Evolutionary conservation across 306 rosid genomes (phyloP).

Genomic region (Prunus padus): DNA sequence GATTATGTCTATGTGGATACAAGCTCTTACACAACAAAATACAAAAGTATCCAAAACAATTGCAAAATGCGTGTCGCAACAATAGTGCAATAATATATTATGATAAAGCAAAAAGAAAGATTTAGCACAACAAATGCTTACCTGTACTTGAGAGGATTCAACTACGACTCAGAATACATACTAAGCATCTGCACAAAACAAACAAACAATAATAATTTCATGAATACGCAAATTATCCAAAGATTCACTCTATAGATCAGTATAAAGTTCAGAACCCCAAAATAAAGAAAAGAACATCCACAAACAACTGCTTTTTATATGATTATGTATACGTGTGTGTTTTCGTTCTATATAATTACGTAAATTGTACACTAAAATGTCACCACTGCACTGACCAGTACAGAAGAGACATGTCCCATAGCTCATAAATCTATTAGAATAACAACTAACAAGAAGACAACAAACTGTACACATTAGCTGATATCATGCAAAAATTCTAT

Average conservation of each 20-base stretch:
- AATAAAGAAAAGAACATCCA: background rate
- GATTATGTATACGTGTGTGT: too few relatives aligned
- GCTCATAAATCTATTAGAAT: background rate
- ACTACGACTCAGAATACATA: constrained; percentile 7
- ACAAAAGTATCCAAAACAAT: background rate
- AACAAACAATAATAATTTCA: background rate
- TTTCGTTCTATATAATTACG: background rate
- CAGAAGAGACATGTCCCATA: background rate
- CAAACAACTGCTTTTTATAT: background rate
- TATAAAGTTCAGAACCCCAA: background rate
- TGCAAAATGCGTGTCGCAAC: background rate
- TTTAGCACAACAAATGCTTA: constrained; percentile 3
- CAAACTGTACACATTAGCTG: background rate
- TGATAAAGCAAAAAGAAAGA: background rate
- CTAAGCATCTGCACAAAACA: constrained; percentile 38
- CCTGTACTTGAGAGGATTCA: constrained; percentile 33
- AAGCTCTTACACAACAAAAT: background rate
- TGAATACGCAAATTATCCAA: background rate
- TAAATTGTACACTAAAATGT: background rate
- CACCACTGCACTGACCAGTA: background rate
- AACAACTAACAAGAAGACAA: background rate
- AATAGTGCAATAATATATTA: background rate
- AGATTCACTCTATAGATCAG: background rate
- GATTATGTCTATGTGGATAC: background rate
- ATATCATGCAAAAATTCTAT: background rate